Conservation (phyloP, 495 filamentous ascomycete genomes). For the Viridothelium virens region DNA sequence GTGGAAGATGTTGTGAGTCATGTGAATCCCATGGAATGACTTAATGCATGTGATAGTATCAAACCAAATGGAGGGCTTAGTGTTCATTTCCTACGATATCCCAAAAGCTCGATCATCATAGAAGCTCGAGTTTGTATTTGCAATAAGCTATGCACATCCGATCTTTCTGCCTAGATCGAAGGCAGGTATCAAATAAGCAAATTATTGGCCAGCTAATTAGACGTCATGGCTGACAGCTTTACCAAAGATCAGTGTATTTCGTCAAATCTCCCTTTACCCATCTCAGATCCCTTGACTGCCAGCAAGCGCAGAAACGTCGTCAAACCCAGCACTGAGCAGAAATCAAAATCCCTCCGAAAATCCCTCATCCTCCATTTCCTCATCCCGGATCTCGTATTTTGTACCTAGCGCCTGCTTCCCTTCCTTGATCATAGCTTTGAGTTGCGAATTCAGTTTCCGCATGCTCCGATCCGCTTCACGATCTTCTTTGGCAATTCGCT, state of each 20-base stretch:
- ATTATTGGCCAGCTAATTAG: not conserved
- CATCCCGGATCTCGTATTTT: constrained; percentile 56
- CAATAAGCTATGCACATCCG: not conserved
- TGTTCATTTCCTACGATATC: no score
- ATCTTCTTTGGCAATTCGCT: constrained; percentile 59
- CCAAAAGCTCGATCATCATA: no score
- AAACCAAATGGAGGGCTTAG: no score
- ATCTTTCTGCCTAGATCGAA: not conserved
- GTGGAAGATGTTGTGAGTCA: no score
- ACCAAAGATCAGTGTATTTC: not conserved
- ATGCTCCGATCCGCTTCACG: constrained; percentile 71
- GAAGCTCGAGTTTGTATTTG: no score
- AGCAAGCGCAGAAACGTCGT: not conserved
- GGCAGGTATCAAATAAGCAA: not conserved
- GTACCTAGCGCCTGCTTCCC: constrained; percentile 81
- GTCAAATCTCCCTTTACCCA: no score
- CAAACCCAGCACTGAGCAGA: not conserved
- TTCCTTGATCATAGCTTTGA: constrained; percentile 79
- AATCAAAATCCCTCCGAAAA: constrained; percentile 20
- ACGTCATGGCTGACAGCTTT: not conserved
- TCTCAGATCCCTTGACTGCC: not conserved
- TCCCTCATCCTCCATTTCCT: constrained; percentile 23
- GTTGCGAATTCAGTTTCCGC: constrained; percentile 63
- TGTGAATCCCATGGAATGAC: no score
- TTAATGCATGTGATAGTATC: no score